phyloP scores from a whole-genome alignment of 2,329 filamentous ascomycete species.

The Dissoconium aciculare region DNA sequence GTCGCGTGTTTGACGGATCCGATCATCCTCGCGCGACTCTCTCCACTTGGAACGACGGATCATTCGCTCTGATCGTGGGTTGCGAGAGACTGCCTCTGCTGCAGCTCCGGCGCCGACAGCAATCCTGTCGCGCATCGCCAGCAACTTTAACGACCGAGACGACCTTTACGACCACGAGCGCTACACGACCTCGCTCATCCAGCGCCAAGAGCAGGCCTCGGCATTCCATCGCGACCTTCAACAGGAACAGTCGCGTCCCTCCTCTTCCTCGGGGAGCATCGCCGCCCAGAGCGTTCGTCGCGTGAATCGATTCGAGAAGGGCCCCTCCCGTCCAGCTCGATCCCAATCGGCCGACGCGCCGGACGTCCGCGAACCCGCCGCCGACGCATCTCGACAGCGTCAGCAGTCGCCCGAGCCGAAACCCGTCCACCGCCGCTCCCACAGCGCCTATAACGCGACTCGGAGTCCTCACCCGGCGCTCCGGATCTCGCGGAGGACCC shows the following conservation, averaged over 20 bases:
- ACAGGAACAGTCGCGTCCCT: conserved; percentile 30
- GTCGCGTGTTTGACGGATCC: too few species aligned
- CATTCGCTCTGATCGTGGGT: too few species aligned
- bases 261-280: conserved; percentile 38
- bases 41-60: too few species aligned
- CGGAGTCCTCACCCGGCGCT: conserved; percentile 39
- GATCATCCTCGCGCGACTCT: too few species aligned
- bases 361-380: conserved; percentile 6
- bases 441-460: conserved; percentile 17
- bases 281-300: conserved; percentile 36
- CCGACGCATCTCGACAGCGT: conserved; percentile 6
- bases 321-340: conserved; percentile 27
- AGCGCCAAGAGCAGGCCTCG: conserved; percentile 32
- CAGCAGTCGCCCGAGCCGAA: conserved; percentile 16
- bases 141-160: conserved; percentile 39
- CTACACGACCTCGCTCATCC: conserved; percentile 37
- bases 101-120: conserved; percentile 11
- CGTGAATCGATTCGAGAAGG: conserved; percentile 36
- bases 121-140: conserved; percentile 30
- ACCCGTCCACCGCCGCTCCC: conserved; percentile 22
- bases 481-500: conserved; percentile 68
- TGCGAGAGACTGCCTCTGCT: too few species aligned
- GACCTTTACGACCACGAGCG: conserved; percentile 39
- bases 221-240: conserved; percentile 16
- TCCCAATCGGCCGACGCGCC: conserved; percentile 32